Conservation (phyloP, 129 eudicot species). For the Artemisia tridentata region DNA sequence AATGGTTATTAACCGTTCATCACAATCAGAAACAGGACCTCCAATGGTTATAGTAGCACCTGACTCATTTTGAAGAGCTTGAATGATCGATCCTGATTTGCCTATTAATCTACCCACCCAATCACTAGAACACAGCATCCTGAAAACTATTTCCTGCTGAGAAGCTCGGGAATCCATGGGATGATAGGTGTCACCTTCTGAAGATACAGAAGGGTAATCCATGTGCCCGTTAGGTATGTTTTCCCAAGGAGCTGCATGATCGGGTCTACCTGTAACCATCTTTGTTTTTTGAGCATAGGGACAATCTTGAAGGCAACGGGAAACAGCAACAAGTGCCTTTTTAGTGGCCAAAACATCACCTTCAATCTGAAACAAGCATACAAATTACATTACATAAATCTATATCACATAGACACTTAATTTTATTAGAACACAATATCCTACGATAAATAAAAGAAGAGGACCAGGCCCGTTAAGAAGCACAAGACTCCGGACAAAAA, state of each 20-base stretch:
- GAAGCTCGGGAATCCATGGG: slow-evolving; percentile 30
- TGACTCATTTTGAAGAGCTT: slow-evolving; percentile 58
- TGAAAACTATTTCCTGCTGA: slow-evolving; percentile 57
- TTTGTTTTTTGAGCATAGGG: slow-evolving; percentile 37
- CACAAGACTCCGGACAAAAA: not conserved
- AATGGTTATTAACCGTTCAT: slow-evolving; percentile 59
- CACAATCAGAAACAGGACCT: slow-evolving; percentile 49
- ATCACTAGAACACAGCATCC: slow-evolving; percentile 59
- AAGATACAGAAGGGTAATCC: slow-evolving; percentile 29
- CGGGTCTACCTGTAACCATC: slow-evolving; percentile 28
- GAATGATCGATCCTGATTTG: slow-evolving; percentile 59
- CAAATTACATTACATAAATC: slow-evolving; percentile 1
- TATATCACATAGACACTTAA: not conserved
- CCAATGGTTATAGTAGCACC: slow-evolving; percentile 61
- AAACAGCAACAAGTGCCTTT: slow-evolving; percentile 73
- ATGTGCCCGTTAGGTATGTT: slow-evolving; percentile 27
- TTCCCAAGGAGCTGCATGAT: slow-evolving; percentile 36
- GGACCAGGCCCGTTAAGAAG: not conserved
- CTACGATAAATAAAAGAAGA: not conserved
- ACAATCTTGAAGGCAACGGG: slow-evolving; percentile 71
- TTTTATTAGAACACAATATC: not conserved
- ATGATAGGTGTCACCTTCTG: slow-evolving; percentile 35
- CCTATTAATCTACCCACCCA: slow-evolving; percentile 78
- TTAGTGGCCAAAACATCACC: slow-evolving; percentile 64
- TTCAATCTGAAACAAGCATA: slow-evolving; percentile 56